These are phyloP conservation scores for Aureobasidium sp. DNA, from an alignment of 2,329 filamentous ascomycete genomes.

Conservation along the genomic window DNA sequence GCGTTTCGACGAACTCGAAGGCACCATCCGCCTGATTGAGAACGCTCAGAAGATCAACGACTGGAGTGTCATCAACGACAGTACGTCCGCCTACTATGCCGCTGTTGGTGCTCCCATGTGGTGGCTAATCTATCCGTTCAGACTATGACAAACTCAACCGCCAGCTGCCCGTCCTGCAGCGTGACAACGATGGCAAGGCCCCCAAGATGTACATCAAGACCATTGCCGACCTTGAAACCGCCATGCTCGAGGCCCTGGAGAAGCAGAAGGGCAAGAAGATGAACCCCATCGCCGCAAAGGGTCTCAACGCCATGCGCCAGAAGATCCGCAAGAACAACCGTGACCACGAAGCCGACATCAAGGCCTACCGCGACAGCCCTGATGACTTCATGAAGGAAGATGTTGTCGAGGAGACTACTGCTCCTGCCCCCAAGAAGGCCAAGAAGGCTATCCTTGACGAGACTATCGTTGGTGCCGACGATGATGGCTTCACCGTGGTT, in stretches of 20 bases:
- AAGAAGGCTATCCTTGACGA: slow-evolving; percentile 47
- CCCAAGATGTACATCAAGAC: slow-evolving; percentile 92
- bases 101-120: background rate
- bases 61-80: slow-evolving; percentile 71
- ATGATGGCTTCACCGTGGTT: slow-evolving; percentile 83
- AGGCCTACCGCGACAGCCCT: slow-evolving; percentile 77
- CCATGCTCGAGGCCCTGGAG: slow-evolving; percentile 85
- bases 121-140: background rate
- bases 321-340: slow-evolving; percentile 99
- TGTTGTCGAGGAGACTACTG: slow-evolving; percentile 60
- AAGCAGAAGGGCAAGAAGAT: slow-evolving; percentile 99
- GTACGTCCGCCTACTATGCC: background rate
- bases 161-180: slow-evolving; percentile 37
- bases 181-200: slow-evolving; percentile 60
- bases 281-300: slow-evolving; percentile 91
- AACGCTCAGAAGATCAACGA: slow-evolving; percentile 97
- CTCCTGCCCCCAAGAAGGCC: slow-evolving; percentile 43
- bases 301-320: slow-evolving; percentile 94
- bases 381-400: slow-evolving; percentile 82
- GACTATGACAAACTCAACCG: slow-evolving; percentile 57
- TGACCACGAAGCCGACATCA: slow-evolving; percentile 81
- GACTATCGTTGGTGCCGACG: slow-evolving; percentile 51
- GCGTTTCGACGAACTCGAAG: slow-evolving; percentile 86
- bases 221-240: slow-evolving; percentile 87
- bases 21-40: slow-evolving; percentile 82